A percentile compares a stretch with the other conserved stretches of the same genome.
Evolutionary conservation across 164 flowering plant species (phyloP).

Genomic region (Taxillus chinensis): DNA sequence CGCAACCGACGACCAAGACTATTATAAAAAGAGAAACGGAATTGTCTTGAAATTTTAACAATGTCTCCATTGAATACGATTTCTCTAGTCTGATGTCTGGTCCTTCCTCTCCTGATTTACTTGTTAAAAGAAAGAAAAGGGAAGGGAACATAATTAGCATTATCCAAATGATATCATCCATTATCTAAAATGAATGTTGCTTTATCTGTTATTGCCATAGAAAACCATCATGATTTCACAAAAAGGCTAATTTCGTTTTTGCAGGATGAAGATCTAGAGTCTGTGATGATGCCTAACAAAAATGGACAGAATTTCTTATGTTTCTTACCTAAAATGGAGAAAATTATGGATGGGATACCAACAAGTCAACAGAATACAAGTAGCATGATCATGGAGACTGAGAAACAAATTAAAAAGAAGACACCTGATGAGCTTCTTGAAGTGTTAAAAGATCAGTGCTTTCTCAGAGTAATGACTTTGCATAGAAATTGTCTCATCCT

Average conservation of each 20-base stretch:
- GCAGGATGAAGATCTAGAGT: constrained; percentile 87
- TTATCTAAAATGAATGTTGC: background rate
- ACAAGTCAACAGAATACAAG: constrained; percentile 47
- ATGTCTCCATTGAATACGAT: no score
- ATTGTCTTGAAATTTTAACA: no score
- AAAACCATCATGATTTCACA: background rate
- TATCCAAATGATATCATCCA: background rate
- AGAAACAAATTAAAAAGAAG: constrained; percentile 51
- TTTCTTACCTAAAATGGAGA: constrained; percentile 76
- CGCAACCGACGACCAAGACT: no score
- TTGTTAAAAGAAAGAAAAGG: no score
- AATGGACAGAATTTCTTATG: constrained; percentile 61
- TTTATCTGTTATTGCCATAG: background rate
- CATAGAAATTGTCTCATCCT: background rate
- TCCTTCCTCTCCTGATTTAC: no score
- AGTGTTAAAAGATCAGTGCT: constrained; percentile 57
- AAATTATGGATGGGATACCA: constrained; percentile 39
- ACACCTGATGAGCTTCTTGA: constrained; percentile 95
- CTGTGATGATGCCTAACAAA: constrained; percentile 56
- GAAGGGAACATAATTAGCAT: no score
- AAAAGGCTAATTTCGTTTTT: constrained; percentile 11
- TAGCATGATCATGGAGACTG: constrained; percentile 72
- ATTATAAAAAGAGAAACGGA: no score
- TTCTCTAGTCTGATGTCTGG: no score
- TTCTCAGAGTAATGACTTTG: constrained; percentile 48